phyloP scores from a whole-genome alignment of 2,329 filamentous ascomycete species.

The Penicillium sp. region DNA sequence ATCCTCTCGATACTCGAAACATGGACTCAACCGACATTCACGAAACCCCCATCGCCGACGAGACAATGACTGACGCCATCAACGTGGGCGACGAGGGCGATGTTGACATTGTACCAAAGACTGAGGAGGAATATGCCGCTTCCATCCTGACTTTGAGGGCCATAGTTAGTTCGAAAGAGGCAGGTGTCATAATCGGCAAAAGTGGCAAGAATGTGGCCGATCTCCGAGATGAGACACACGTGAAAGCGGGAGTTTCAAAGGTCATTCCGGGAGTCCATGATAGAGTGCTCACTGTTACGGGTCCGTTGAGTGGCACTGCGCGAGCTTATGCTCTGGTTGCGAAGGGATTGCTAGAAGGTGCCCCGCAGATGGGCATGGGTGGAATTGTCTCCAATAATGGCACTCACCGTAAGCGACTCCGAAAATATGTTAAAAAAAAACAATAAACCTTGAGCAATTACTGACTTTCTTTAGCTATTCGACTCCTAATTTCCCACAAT shows the following conservation, averaged over 20 bases:
- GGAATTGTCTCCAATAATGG: conserved; percentile 84
- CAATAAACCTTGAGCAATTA: not conserved
- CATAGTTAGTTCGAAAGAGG: conserved; percentile 98
- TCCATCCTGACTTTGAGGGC: conserved; percentile 92
- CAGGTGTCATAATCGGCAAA: conserved; percentile 98
- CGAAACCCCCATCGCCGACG: conserved; percentile 63
- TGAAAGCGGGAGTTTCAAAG: conserved; percentile 98
- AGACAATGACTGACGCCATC: conserved; percentile 67
- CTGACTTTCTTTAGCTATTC: conserved; percentile 70
- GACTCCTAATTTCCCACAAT: conserved; percentile 97
- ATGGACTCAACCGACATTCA: conserved; percentile 67
- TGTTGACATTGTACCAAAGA: conserved; percentile 81
- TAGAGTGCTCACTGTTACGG: conserved; percentile 93
- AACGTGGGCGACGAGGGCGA: conserved; percentile 69
- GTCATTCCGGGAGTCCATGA: conserved; percentile 97
- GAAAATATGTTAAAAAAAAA: not conserved
- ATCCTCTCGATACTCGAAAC: conserved; percentile 24
- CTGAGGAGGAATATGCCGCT: conserved; percentile 94
- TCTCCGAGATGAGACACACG: conserved; percentile 93
- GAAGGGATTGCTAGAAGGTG: conserved; percentile 87
- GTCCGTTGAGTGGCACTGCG: conserved; percentile 83
- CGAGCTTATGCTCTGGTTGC: conserved; percentile 94
- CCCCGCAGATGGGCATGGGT: conserved; percentile 94
- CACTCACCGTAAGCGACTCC: conserved; percentile 81
- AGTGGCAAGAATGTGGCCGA: conserved; percentile 98